These are phyloP conservation scores for Aspergillus niger DNA, from an alignment of 2,329 filamentous ascomycete species.

Conservation along the genomic window DNA sequence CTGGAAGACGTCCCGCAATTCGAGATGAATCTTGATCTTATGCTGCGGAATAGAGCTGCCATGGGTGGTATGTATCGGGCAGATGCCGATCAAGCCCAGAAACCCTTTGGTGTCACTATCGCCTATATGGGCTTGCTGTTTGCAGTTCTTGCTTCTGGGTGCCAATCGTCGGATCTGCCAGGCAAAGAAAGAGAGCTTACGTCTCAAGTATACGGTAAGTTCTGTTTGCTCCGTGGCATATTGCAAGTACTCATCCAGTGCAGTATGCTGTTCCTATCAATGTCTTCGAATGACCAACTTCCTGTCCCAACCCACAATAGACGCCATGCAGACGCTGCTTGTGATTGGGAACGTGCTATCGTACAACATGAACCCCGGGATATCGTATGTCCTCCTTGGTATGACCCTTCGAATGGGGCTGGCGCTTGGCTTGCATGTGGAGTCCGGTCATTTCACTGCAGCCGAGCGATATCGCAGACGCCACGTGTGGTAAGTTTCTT, in stretches of 20 bases:
- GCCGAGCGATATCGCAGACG: slow-evolving; percentile 49
- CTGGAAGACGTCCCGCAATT: slow-evolving; percentile 59
- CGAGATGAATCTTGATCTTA: slow-evolving; percentile 55
- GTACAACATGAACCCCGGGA: slow-evolving; percentile 66
- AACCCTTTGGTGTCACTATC: slow-evolving; percentile 59
- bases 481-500: slow-evolving; percentile 44
- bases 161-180: slow-evolving; percentile 60
- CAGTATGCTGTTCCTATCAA: slow-evolving; percentile 66
- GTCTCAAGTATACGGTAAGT: slow-evolving; percentile 63
- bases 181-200: slow-evolving; percentile 63
- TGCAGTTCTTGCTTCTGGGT: slow-evolving; percentile 63
- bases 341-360: slow-evolving; percentile 64
- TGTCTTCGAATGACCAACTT: slow-evolving; percentile 66
- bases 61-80: slow-evolving; percentile 45
- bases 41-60: slow-evolving; percentile 55
- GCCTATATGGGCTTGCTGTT: slow-evolving; percentile 63
- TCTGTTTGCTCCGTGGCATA: background rate
- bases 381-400: slow-evolving; percentile 62
- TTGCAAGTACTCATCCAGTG: slow-evolving; percentile 29
- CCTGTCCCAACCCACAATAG: slow-evolving; percentile 61
- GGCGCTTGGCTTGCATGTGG: slow-evolving; percentile 61
- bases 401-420: slow-evolving; percentile 63
- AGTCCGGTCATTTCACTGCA: slow-evolving; percentile 57
- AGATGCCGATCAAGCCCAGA: slow-evolving; percentile 52
- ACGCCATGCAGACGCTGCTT: slow-evolving; percentile 63